Conservation (phyloP, 768 basidiomycete genomes). For the Boletus tomentosulus region DNA sequence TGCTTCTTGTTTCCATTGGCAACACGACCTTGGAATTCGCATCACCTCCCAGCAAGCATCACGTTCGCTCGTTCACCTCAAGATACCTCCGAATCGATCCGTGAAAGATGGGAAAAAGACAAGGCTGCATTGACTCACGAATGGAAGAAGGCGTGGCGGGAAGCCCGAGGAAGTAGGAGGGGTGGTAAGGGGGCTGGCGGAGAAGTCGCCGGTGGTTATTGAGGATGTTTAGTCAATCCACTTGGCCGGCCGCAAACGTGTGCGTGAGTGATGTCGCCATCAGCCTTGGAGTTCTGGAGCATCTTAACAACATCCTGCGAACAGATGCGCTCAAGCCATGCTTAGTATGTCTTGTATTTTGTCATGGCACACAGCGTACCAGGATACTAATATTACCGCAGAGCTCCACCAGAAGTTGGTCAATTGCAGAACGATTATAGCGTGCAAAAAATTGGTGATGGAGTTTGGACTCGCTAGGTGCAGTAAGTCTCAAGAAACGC, state of each 20-base stretch:
- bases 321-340: neutral
- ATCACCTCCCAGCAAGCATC: slow-evolving; percentile 29
- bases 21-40: slow-evolving; percentile 46
- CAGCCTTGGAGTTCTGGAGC: neutral
- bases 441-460: neutral
- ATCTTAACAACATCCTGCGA: neutral
- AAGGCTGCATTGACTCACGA: slow-evolving; percentile 65
- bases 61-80: slow-evolving; percentile 19
- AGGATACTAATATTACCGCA: neutral
- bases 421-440: neutral
- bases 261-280: neutral
- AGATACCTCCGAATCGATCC: slow-evolving; percentile 45
- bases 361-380: neutral
- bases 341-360: too few species aligned
- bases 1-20: slow-evolving; percentile 30
- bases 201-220: slow-evolving; percentile 16
- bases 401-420: neutral
- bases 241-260: neutral
- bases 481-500: neutral
- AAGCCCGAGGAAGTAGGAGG: slow-evolving; percentile 63
- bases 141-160: slow-evolving; percentile 75
- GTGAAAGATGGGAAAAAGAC: slow-evolving; percentile 64
- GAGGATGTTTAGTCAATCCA: neutral
- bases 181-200: slow-evolving; percentile 46
- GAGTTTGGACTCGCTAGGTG: neutral